Evolutionary conservation across 371 early-diverging fungal genomes (phyloP).

Genomic region (Umbelopsis sp.): DNA sequence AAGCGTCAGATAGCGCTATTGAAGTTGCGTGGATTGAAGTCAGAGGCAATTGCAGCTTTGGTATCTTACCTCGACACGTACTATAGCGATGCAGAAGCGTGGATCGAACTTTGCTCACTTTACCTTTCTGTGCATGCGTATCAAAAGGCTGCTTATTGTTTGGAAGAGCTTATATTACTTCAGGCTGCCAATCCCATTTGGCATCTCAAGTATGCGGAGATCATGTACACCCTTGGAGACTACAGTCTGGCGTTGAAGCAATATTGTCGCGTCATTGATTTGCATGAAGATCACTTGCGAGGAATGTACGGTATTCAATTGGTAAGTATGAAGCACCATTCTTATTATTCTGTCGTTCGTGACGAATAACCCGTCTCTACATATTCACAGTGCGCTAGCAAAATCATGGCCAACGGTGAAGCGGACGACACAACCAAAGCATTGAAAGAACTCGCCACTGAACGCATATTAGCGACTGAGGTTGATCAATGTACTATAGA

Average conservation of each 20-base stretch:
- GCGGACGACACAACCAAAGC: conserved; percentile 49
- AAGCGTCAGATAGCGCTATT: conserved; percentile 80
- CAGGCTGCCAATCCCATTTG: conserved; percentile 83
- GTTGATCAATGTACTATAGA: conserved; percentile 33
- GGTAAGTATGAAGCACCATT: conserved; percentile 35
- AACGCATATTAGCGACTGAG: conserved; percentile 55
- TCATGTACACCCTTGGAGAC: conserved; percentile 70
- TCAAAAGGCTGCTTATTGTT: conserved; percentile 86
- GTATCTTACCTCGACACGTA: conserved; percentile 79
- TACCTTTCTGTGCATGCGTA: conserved; percentile 74
- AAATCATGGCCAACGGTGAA: conserved; percentile 38
- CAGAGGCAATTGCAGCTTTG: conserved; percentile 78
- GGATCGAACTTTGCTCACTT: conserved; percentile 79
- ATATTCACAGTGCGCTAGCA: conserved; percentile 38
- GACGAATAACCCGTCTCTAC: not conserved
- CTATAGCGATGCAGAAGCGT: conserved; percentile 84
- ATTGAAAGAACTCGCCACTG: conserved; percentile 66
- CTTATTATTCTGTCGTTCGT: no score
- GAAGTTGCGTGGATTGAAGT: conserved; percentile 61
- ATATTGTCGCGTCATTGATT: conserved; percentile 75
- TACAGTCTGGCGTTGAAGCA: conserved; percentile 70
- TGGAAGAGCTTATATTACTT: conserved; percentile 86
- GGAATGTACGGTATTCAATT: conserved; percentile 79
- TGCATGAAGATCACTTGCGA: conserved; percentile 73
- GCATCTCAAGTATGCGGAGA: conserved; percentile 88